Evolutionary conservation across 2,329 filamentous ascomycete genomes (phyloP).

Genomic region (Penicillium hesseltinei): DNA sequence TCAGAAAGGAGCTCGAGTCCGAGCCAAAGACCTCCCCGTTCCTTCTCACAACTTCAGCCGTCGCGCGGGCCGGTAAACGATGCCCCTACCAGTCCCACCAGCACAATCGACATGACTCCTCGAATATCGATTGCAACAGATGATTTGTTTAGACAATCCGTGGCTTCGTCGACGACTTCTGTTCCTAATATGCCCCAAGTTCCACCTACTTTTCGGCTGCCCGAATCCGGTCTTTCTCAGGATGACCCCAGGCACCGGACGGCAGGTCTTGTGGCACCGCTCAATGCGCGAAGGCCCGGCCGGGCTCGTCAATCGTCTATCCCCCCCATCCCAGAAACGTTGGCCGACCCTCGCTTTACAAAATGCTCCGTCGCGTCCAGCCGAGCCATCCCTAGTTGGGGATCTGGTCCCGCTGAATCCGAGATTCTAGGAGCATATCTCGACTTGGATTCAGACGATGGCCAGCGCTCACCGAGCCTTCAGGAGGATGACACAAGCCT

Average conservation of each 20-base stretch:
- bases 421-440: conserved; percentile 45
- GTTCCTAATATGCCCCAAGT: conserved; percentile 31
- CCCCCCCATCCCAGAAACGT: conserved; percentile 74
- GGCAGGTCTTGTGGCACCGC: conserved; percentile 32
- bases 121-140: conserved; percentile 30
- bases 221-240: conserved; percentile 20
- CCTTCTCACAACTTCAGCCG: conserved; percentile 31
- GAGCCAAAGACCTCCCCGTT: conserved; percentile 22
- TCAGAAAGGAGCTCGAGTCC: conserved; percentile 26
- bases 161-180: conserved; percentile 29
- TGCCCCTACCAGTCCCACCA: conserved; percentile 21
- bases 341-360: conserved; percentile 50
- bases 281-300: conserved; percentile 38
- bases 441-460: conserved; percentile 30
- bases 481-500: conserved; percentile 29
- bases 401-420: conserved; percentile 47
- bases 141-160: conserved; percentile 30
- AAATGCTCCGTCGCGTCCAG: conserved; percentile 66
- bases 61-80: conserved; percentile 19
- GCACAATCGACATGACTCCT: conserved; percentile 24
- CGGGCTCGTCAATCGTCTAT: conserved; percentile 65
- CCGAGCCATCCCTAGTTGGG: conserved; percentile 69
- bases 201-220: conserved; percentile 19
- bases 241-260: conserved; percentile 27
- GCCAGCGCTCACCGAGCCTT: conserved; percentile 13